Evolutionary conservation across 2,329 filamentous ascomycete species (phyloP).

Genomic region (Tolypocladium tropicale): DNA sequence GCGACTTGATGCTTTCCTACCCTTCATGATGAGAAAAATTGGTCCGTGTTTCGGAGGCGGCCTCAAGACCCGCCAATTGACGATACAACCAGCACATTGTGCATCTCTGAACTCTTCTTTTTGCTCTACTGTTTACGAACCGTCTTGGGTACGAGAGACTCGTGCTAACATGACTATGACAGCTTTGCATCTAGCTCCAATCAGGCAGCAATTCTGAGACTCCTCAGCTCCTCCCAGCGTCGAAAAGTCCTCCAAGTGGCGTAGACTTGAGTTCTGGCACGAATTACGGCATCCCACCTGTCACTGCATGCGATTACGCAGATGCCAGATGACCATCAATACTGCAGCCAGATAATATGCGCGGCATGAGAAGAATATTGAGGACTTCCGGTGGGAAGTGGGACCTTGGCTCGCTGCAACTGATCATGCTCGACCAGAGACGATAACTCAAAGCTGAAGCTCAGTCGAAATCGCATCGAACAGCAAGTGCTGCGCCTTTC

Average conservation of each 20-base stretch:
- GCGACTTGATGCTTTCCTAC: background rate
- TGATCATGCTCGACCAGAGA: background rate
- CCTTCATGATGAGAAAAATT: slow-evolving; percentile 67
- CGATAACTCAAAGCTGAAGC: no score
- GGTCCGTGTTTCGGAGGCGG: slow-evolving; percentile 93
- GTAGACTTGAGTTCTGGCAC: background rate
- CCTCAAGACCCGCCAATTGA: slow-evolving; percentile 84
- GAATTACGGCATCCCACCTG: no score
- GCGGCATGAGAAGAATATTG: background rate
- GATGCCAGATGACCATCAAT: background rate
- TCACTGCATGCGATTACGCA: background rate
- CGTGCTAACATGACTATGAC: background rate
- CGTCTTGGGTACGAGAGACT: background rate
- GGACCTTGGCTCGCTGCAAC: background rate
- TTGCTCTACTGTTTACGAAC: slow-evolving; percentile 1
- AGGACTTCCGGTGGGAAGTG: background rate
- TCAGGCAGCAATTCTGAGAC: background rate
- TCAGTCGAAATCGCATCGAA: no score
- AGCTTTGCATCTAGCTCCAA: background rate
- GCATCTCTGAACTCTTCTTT: slow-evolving; percentile 55
- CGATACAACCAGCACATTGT: slow-evolving; percentile 60
- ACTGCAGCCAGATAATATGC: background rate
- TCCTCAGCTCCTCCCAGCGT: background rate
- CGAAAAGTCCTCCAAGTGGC: background rate
- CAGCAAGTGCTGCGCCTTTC: background rate